These are phyloP conservation scores for Blastocystis sp. DNA, from an alignment of 352 stramenopile species.

Conservation along the genomic window DNA sequence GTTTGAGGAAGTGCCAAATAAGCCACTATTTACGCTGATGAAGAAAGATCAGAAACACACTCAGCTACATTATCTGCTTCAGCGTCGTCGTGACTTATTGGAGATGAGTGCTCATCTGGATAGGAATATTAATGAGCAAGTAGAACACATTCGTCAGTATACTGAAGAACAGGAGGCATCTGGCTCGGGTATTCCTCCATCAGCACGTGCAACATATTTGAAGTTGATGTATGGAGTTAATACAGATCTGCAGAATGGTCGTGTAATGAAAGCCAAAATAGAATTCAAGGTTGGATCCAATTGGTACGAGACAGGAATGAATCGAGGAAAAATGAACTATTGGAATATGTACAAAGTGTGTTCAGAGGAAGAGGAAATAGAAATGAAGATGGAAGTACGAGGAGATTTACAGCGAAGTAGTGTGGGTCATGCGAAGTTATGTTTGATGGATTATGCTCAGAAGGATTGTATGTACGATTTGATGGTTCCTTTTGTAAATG, in stretches of 20 bases:
- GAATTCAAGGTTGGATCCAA: neutral
- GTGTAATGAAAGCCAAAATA: neutral
- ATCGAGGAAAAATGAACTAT: slow-evolving; percentile 10
- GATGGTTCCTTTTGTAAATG: neutral
- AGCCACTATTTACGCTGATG: slow-evolving; percentile 24
- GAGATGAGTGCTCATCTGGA: neutral
- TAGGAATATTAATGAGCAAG: neutral
- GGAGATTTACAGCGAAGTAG: neutral
- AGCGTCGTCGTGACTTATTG: slow-evolving; percentile 13
- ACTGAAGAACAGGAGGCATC: slow-evolving; percentile 19
- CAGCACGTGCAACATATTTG: slow-evolving; percentile 17
- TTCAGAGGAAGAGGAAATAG: slow-evolving; percentile 1
- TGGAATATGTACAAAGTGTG: neutral
- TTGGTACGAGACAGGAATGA: neutral
- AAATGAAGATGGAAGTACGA: neutral
- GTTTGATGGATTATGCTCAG: slow-evolving; percentile 6
- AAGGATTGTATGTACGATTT: slow-evolving; percentile 57
- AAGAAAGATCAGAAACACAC: neutral
- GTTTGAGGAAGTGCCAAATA: slow-evolving; percentile 45
- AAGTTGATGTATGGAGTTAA: neutral
- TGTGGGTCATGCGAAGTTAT: neutral
- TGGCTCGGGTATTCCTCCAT: neutral
- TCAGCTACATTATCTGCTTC: slow-evolving; percentile 4
- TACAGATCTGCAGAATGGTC: neutral
- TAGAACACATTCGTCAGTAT: neutral